Evolutionary conservation across 2,329 filamentous ascomycete genomes (phyloP).

Genomic region (Talaromyces albobiverticillius): DNA sequence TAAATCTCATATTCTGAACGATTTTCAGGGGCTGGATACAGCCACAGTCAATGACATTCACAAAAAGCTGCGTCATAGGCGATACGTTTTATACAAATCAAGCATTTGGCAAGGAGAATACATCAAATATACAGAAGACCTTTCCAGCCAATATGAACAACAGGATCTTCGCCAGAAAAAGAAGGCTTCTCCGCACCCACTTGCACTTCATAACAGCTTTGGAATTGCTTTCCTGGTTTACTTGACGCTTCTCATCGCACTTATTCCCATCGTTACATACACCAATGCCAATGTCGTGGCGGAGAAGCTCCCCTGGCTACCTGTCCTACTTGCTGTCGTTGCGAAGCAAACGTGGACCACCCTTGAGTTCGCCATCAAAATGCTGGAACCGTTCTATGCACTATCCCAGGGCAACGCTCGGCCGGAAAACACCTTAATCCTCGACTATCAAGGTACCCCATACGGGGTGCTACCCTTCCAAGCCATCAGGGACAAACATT

Average conservation of each 20-base stretch:
- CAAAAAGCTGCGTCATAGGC: slow-evolving; percentile 43
- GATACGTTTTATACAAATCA: slow-evolving; percentile 50
- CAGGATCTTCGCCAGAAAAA: slow-evolving; percentile 16
- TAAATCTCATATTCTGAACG: slow-evolving; percentile 48
- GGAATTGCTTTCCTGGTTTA: slow-evolving; percentile 42
- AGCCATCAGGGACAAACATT: slow-evolving; percentile 44
- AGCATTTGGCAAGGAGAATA: slow-evolving; percentile 52
- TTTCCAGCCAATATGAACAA: slow-evolving; percentile 25
- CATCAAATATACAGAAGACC: slow-evolving; percentile 25
- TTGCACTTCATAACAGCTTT: slow-evolving; percentile 41
- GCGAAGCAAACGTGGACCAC: slow-evolving; percentile 48
- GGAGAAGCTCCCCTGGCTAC: slow-evolving; percentile 43
- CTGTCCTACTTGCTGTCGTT: slow-evolving; percentile 44
- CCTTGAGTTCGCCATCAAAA: slow-evolving; percentile 46
- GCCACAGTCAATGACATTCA: slow-evolving; percentile 44
- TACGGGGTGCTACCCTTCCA: slow-evolving; percentile 44
- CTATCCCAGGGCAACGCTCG: slow-evolving; percentile 43
- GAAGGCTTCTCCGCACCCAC: slow-evolving; percentile 40
- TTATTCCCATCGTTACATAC: slow-evolving; percentile 45
- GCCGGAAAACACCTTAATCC: slow-evolving; percentile 45
- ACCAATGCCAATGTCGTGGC: slow-evolving; percentile 36
- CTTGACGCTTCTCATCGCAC: slow-evolving; percentile 35
- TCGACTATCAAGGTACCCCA: slow-evolving; percentile 50
- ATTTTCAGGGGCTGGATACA: slow-evolving; percentile 47
- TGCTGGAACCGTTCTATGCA: slow-evolving; percentile 49